Evolutionary conservation across 2,329 filamentous ascomycete species (phyloP).

Genomic region (Fusarium pininemorale): DNA sequence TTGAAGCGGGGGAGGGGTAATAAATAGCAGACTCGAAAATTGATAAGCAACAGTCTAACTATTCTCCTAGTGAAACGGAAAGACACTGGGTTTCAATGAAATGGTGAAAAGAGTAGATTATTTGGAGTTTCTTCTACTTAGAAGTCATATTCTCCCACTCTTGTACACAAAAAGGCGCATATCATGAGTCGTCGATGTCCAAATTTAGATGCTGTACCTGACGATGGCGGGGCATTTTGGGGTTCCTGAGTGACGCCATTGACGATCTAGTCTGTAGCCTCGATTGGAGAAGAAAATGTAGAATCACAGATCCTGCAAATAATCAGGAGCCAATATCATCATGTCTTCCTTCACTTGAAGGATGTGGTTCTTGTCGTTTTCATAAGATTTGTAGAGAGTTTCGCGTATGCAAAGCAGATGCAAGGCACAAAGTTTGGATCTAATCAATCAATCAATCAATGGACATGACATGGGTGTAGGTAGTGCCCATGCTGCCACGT

Average conservation of each 20-base stretch:
- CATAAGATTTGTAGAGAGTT: background rate
- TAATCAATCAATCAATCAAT: background rate
- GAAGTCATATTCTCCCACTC: background rate
- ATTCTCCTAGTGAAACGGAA: background rate
- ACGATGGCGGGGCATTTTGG: slow-evolving; percentile 14
- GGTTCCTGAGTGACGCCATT: slow-evolving; percentile 28
- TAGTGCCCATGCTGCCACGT: background rate
- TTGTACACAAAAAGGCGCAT: background rate
- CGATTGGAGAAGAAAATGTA: slow-evolving; percentile 11
- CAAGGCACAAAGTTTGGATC: background rate
- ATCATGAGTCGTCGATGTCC: slow-evolving; percentile 25
- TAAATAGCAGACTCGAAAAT: background rate
- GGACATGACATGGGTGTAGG: background rate
- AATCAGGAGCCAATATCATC: background rate
- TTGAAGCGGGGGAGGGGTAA: slow-evolving; percentile 22
- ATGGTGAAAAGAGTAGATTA: background rate
- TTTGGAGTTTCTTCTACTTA: background rate
- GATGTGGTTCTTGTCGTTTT: background rate
- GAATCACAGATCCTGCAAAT: slow-evolving; percentile 11
- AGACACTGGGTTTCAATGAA: background rate
- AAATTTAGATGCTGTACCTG: background rate
- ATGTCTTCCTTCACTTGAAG: background rate
- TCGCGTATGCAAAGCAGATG: background rate
- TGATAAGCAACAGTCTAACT: background rate
- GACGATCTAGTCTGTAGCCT: slow-evolving; percentile 20